These are phyloP conservation scores for Colletotrichum gloeosporioides DNA, from an alignment of 2,329 filamentous ascomycete genomes.

Conservation along the genomic window DNA sequence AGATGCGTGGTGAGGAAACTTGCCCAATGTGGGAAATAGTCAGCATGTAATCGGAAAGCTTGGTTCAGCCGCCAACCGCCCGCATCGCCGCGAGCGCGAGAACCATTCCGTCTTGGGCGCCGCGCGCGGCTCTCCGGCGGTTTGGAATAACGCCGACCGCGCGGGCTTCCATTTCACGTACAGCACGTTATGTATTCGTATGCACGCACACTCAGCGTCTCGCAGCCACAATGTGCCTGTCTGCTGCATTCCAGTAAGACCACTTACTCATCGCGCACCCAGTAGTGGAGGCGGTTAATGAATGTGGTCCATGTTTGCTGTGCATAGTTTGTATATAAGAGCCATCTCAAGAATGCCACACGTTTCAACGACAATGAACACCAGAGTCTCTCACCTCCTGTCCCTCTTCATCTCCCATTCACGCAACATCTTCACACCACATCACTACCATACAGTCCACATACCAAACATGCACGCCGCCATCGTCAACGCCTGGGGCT, in stretches of 20 bases:
- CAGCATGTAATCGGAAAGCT: not conserved
- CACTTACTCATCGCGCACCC: not conserved
- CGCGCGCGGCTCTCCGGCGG: not conserved
- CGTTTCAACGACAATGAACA: not conserved
- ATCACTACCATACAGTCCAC: not conserved
- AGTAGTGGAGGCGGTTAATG: not conserved
- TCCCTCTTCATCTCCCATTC: not conserved
- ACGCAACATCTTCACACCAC: not conserved
- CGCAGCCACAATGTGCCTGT: not conserved
- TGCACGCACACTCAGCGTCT: not conserved
- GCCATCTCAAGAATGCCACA: not conserved
- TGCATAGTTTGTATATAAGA: not conserved
- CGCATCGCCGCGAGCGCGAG: not conserved
- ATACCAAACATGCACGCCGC: conserved; percentile 38
- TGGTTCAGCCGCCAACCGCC: not conserved
- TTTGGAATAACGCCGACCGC: not conserved
- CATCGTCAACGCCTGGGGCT: conserved; percentile 44
- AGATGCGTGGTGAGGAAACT: not conserved
- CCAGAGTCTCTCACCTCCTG: not conserved
- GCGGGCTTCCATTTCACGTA: not conserved
- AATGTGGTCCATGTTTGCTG: no score
- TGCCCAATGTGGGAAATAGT: not conserved
- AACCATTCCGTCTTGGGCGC: not conserved
- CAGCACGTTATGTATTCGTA: not conserved
- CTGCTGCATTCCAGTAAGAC: not conserved